These are phyloP conservation scores for Spiromastix sp. DNA, from an alignment of 2,329 filamentous ascomycete species.

Conservation along the genomic window DNA sequence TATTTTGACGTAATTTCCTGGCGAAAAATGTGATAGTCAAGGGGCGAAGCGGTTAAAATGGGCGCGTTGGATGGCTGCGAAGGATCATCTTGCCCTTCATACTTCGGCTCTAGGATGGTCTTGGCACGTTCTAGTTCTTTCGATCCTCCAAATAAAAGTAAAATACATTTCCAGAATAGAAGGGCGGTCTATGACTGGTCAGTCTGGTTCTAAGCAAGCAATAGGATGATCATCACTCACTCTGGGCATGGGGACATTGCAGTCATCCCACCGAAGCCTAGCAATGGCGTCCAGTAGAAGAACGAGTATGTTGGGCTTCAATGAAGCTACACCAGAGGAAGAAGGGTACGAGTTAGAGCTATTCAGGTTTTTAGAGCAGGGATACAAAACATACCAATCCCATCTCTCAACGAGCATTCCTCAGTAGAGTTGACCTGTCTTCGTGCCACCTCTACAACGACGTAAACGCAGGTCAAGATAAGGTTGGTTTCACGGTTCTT, in stretches of 20 bases:
- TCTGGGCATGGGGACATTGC: slow-evolving; percentile 49
- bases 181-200: slow-evolving; percentile 53
- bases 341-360: slow-evolving; percentile 14
- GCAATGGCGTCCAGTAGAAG: slow-evolving; percentile 61
- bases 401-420: too few relatives aligned
- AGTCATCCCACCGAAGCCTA: slow-evolving; percentile 60
- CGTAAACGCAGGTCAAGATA: slow-evolving; percentile 33
- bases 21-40: slow-evolving; percentile 93
- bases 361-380: neutral
- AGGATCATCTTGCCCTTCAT: slow-evolving; percentile 36
- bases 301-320: slow-evolving; percentile 59
- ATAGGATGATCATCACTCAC: slow-evolving; percentile 31
- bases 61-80: slow-evolving; percentile 41
- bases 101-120: slow-evolving; percentile 47
- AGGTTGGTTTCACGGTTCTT: slow-evolving; percentile 32
- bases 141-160: slow-evolving; percentile 75
- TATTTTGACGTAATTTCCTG: slow-evolving; percentile 98
- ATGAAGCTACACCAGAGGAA: slow-evolving; percentile 35
- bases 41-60: slow-evolving; percentile 81
- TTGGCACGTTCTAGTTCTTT: slow-evolving; percentile 65
- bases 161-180: slow-evolving; percentile 82
- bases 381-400: slow-evolving; percentile 9
- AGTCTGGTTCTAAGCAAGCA: neutral
- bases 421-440: slow-evolving; percentile 27
- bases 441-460: slow-evolving; percentile 32